Percentiles rank a stretch among this genome's conserved stretches.
Conservation (phyloP, 169 alveolate species). For the Cryptosporidium sp. region DNA sequence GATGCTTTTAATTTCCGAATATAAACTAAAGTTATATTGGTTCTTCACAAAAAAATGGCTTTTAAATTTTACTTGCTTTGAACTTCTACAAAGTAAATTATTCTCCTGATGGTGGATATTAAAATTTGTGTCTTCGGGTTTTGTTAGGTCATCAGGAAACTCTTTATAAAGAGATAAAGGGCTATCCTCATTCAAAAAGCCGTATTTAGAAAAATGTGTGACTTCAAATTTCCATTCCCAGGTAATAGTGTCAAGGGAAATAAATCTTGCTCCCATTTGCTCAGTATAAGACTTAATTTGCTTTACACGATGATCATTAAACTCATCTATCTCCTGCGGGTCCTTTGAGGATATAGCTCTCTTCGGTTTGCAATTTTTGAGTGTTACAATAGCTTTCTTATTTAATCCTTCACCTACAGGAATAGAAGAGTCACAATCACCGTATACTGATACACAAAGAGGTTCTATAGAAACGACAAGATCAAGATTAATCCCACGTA, state of each 20-base stretch:
- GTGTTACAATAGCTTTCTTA: conserved; percentile 80
- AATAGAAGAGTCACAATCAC: conserved; percentile 62
- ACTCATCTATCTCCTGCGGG: conserved; percentile 27
- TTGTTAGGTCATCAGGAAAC: not conserved
- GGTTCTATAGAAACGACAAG: conserved; percentile 78
- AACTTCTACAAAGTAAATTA: not conserved
- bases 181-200: not conserved
- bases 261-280: conserved; percentile 74
- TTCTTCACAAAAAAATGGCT: not conserved
- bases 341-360: not conserved
- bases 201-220: conserved; percentile 60
- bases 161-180: not conserved
- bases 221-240: conserved; percentile 75
- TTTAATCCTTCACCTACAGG: conserved; percentile 83
- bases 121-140: not conserved
- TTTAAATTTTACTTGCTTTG: not conserved
- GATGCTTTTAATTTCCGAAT: conserved; percentile 12
- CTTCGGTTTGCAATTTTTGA: conserved; percentile 81
- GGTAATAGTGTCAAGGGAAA: conserved; percentile 60
- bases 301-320: conserved; percentile 20
- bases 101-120: not conserved
- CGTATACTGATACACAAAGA: conserved; percentile 73
- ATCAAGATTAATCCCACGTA: conserved; percentile 84
- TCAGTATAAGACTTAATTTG: conserved; percentile 67
- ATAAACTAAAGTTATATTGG: conserved; percentile 2